Percentiles rank a stretch among this genome's conserved stretches.
Evolutionary conservation across 2,329 filamentous ascomycete genomes (phyloP).

Genomic region (Pseudogymnoascus verrucosus): DNA sequence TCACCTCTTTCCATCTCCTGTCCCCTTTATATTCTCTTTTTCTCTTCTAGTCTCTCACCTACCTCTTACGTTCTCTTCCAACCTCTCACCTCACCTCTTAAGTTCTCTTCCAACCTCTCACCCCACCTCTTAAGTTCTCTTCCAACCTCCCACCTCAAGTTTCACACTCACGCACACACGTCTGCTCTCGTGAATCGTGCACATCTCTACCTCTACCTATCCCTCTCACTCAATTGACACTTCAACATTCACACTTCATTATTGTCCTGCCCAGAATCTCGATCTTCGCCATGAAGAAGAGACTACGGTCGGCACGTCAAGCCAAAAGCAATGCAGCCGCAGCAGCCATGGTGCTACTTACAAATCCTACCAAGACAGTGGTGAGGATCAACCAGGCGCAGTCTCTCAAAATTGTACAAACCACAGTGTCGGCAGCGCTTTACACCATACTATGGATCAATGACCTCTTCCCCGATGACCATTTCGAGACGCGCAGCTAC

Average conservation of each 20-base stretch:
- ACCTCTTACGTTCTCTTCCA: not conserved
- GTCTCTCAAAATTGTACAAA: constrained; percentile 8
- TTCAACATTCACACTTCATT: not conserved
- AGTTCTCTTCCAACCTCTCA: not conserved
- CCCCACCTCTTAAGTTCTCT: not conserved
- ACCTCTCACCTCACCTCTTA: not conserved
- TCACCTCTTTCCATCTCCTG: not conserved
- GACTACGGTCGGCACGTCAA: not conserved
- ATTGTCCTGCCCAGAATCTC: not conserved
- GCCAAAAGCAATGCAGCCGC: not conserved
- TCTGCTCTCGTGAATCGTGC: not conserved
- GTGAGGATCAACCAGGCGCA: not conserved
- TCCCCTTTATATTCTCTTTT: not conserved
- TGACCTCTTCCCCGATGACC: not conserved
- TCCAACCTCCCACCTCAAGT: not conserved
- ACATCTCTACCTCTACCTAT: not conserved
- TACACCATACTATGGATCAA: not conserved
- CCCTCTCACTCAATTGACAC: not conserved
- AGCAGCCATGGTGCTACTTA: not conserved
- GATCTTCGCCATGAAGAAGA: not conserved
- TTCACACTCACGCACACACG: too few species aligned
- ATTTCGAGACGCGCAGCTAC: not conserved
- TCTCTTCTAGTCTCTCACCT: not conserved
- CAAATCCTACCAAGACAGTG: not conserved
- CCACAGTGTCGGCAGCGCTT: constrained; percentile 3